Conservation (phyloP, 1,284 basidiomycete genomes). For the Baeospora myosura region DNA sequence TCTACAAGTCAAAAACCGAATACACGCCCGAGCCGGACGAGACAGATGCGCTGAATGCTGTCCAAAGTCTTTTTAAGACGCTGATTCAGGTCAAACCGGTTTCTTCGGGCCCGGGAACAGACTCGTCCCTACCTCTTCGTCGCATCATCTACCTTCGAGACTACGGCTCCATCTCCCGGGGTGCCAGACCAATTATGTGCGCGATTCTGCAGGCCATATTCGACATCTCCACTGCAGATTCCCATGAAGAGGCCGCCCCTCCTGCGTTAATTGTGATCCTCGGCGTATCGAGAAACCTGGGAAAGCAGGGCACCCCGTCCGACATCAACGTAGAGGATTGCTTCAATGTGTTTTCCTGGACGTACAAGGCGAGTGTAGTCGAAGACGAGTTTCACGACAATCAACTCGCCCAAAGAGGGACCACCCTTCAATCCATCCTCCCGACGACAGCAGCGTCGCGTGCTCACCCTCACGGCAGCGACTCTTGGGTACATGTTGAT, state of each 20-base stretch:
- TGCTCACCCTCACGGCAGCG: no score
- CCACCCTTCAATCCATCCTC: no score
- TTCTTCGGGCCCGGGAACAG: no score
- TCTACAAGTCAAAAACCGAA: neutral
- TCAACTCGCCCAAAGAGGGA: no score
- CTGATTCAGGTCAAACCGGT: neutral
- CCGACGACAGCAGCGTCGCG: no score
- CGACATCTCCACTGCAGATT: neutral
- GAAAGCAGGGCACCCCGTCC: no score
- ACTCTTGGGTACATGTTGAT: no score
- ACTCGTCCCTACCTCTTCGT: no score
- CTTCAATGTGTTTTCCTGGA: no score
- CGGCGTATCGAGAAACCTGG: neutral
- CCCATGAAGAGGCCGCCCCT: neutral
- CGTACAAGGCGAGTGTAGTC: no score
- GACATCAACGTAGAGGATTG: no score
- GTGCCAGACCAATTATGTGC: slow-evolving; percentile 8
- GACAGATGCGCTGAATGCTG: neutral
- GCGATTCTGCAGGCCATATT: neutral
- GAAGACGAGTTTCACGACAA: no score
- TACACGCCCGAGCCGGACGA: neutral
- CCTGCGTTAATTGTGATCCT: neutral
- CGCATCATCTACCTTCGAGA: slow-evolving; percentile 11
- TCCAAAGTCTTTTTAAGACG: neutral
- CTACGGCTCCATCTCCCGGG: slow-evolving; percentile 7